Evolutionary conservation across 345 rosid genomes (phyloP).

Genomic region (Pugionium dolabratum): DNA sequence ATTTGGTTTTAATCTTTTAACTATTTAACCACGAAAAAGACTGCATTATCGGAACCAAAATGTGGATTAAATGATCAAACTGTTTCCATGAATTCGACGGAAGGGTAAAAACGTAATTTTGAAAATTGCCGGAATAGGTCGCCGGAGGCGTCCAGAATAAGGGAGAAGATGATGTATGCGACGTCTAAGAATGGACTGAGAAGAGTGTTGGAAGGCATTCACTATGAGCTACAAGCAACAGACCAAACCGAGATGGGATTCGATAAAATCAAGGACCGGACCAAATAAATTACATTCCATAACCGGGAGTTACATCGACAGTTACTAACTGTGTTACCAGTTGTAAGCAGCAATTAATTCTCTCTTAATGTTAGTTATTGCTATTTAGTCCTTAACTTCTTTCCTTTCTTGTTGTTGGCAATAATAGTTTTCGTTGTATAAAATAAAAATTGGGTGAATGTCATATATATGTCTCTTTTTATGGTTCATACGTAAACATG

Average conservation of each 20-base stretch:
- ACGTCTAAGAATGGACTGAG: slow-evolving; percentile 84
- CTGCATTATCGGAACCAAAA: too few relatives aligned
- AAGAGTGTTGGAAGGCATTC: slow-evolving; percentile 84
- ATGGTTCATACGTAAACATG: too few relatives aligned
- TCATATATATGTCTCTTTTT: neutral
- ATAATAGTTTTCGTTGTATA: neutral
- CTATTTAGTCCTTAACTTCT: slow-evolving; percentile 32
- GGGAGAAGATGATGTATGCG: slow-evolving; percentile 87
- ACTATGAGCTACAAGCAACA: slow-evolving; percentile 90
- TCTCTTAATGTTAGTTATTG: slow-evolving; percentile 17
- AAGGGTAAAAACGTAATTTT: neutral
- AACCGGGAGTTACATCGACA: slow-evolving; percentile 32
- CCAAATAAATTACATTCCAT: slow-evolving; percentile 44
- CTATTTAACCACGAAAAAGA: too few relatives aligned
- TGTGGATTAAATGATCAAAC: too few relatives aligned
- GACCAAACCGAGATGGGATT: slow-evolving; percentile 97
- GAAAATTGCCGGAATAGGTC: slow-evolving; percentile 49
- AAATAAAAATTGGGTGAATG: neutral
- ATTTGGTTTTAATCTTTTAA: too few relatives aligned
- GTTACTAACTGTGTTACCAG: slow-evolving; percentile 17
- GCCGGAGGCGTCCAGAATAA: slow-evolving; percentile 78
- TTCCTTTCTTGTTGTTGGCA: slow-evolving; percentile 12
- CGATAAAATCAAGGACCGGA: slow-evolving; percentile 70
- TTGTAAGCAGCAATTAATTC: slow-evolving; percentile 1
- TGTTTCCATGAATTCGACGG: too few relatives aligned